Evolutionary conservation across 148 eudicot genomes (phyloP), one percentile per base, ranked within the genome.

Genomic region (Chenopodium quinoa): DNA sequence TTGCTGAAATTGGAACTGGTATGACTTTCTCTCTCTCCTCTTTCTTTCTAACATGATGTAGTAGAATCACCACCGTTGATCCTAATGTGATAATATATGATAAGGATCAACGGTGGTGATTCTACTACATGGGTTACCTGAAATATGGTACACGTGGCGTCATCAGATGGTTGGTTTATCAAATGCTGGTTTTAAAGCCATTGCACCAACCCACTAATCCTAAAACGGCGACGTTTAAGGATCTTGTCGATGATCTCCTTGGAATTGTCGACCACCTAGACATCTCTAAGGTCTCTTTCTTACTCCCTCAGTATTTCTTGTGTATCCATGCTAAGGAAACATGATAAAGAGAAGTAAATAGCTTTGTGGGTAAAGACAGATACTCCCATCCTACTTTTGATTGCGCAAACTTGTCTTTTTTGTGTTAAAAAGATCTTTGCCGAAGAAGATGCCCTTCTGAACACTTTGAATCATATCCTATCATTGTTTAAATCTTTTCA

Each of bases 71-170:
- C 32, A 31, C 32, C 32, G 32, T 31, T 31, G 32, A 31, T 31
- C 32, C 32, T 31, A 31, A 31, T 31, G 32, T 31, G 32, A 31
- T 31, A 31, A 31, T 31, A 31, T 34, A 31, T 34, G 52, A 48
- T n/a, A 68, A 85, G 87, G 87, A 60, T n/a, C 84, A 50, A 78
- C 70, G 16, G 87, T 82, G 6, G 85, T 88, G 71, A 66, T 88
- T 5, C 71, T 88, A 77, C 82, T 88, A 9, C 90, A 88, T 73
- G 90, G 90, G 9, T 88, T 88, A 47, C 90, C 90, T 1, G 90
- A 88, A 85, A 88, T 88, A 78, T 88, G 89, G 89, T 87, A 87
- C 73, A 73, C 89, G 25, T 87, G 89, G 89, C 75, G 89, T 44
- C 83, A 87, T 80, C 89, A 87, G 84, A 83, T 87, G 86, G 32